Evolutionary conservation across 768 basidiomycete genomes (phyloP), one percentile per base, ranked within the genome.

Genomic region (Lyophyllum atratum): DNA sequence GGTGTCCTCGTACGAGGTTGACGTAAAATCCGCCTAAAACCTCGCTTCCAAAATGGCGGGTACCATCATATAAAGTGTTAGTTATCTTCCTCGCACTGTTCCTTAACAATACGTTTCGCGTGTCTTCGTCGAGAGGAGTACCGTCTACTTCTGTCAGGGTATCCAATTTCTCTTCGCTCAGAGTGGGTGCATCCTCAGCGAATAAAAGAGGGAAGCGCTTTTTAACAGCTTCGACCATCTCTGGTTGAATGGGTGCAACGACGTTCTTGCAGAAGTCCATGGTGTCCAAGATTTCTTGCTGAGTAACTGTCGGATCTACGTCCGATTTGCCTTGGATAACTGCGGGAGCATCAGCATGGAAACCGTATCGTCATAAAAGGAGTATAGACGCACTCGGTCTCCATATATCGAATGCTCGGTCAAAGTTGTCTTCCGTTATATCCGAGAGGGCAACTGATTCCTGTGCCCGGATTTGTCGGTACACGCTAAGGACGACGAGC

Each of bases 251-350:
- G 3, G 68, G 70, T 2, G 63, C 64, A 48, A 71, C 64, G 21
- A 72, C 58, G 51, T 67, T 44, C 51, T 64, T 56, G 40, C 65
- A 70, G 54, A 68, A 70, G 21, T 67, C 66, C 59, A 72, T 64
- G 2, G 84, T 79, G 50, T 70, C 74, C 57, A 83, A 74, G 0
- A 85, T 70, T 58, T 85, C 85, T 55, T 71, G 64, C 55, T 80
- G 80, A 4, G 81, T 79, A 26, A 84, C 66, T 42, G 49, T 64
- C 25, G 70, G 67, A 17, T 81, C 81, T 59, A 81, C 73, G 52
- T 84, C 83, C 0, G 77, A 77, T 26, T 74, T 73, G 12, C 83
- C 83, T 58, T 85, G 83, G 28, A 85, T 84, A 21, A 84, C 83
- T 82, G 54, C 17, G 49, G 25, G 2, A 4, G 17, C 39, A n/a